phyloP scores from a whole-genome alignment of 179 eudicot species.

The Heliamphora pulchella region DNA sequence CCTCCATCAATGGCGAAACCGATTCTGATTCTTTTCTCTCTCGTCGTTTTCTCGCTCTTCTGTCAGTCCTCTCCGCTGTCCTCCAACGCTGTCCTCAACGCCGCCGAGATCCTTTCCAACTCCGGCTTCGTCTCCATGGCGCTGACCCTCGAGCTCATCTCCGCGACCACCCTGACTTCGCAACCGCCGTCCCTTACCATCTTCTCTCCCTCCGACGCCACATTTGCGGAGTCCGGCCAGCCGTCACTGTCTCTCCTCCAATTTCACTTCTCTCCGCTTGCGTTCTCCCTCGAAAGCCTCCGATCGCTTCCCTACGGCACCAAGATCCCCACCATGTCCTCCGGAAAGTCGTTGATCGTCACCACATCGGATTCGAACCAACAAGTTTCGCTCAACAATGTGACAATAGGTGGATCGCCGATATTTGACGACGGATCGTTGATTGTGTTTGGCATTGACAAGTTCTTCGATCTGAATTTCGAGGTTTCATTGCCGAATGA shows the following conservation, averaged over 20 bases:
- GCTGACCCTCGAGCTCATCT: constrained; percentile 44
- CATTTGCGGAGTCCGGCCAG: constrained; percentile 46
- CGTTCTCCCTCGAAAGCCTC: constrained; percentile 43
- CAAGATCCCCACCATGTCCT: constrained; percentile 41
- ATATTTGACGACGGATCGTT: constrained; percentile 49
- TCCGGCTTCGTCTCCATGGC: constrained; percentile 59
- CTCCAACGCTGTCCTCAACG: constrained; percentile 27
- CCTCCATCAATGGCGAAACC: constrained; percentile 12
- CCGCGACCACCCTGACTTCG: constrained; percentile 23
- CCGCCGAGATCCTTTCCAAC: constrained; percentile 48
- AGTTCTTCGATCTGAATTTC: constrained; percentile 38
- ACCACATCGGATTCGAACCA: constrained; percentile 28
- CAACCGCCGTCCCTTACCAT: constrained; percentile 39
- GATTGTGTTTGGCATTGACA: constrained; percentile 32
- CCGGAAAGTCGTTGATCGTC: constrained; percentile 29
- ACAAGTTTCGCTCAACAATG: constrained; percentile 41
- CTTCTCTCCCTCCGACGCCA: constrained; percentile 56
- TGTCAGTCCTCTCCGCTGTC: constrained; percentile 22
- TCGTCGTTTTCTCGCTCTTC: constrained; percentile 19
- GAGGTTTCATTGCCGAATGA: constrained; percentile 1
- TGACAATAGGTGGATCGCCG: constrained; percentile 27
- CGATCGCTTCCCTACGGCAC: constrained; percentile 47
- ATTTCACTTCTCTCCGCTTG: constrained; percentile 49
- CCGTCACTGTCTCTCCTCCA: constrained; percentile 55
- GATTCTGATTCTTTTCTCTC: constrained; percentile 9